Evolutionary conservation across 805 yeast genomes (phyloP).

Genomic region (Saccharomycopsis capsularis): DNA sequence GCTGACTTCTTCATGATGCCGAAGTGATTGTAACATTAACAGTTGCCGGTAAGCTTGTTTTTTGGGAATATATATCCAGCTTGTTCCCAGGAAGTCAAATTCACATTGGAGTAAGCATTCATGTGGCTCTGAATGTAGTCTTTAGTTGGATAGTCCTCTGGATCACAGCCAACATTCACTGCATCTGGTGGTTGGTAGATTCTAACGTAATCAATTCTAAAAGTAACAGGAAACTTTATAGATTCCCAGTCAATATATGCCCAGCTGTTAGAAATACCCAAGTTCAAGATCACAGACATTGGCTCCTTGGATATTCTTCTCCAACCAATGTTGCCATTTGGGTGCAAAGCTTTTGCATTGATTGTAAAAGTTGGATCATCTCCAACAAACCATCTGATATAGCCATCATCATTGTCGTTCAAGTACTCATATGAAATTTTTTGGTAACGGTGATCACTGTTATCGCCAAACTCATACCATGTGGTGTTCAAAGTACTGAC

Average conservation of each 20-base stretch:
- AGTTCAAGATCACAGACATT: constrained; percentile 79
- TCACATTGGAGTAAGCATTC: constrained; percentile 61
- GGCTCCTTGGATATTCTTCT: constrained; percentile 84
- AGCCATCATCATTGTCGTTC: constrained; percentile 64
- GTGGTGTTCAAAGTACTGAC: constrained; percentile 67
- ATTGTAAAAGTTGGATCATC: constrained; percentile 68
- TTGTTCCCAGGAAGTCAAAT: constrained; percentile 63
- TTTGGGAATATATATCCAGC: constrained; percentile 73
- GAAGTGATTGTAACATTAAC: constrained; percentile 28
- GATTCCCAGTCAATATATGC: constrained; percentile 87
- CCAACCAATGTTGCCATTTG: constrained; percentile 86
- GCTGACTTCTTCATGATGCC: too few species aligned
- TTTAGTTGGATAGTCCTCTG: constrained; percentile 73
- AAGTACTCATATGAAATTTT: constrained; percentile 70
- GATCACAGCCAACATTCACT: constrained; percentile 73
- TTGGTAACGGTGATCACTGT: constrained; percentile 51
- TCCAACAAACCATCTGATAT: constrained; percentile 84
- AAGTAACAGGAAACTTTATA: constrained; percentile 66
- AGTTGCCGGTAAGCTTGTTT: constrained; percentile 49
- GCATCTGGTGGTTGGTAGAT: constrained; percentile 77
- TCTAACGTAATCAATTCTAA: constrained; percentile 81
- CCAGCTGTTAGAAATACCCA: constrained; percentile 91
- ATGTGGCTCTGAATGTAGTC: constrained; percentile 72
- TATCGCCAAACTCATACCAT: constrained; percentile 71
- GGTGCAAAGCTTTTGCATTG: constrained; percentile 68